Conservation (phyloP, 257 asterid species). For the Nicotiana tomentosiformis region DNA sequence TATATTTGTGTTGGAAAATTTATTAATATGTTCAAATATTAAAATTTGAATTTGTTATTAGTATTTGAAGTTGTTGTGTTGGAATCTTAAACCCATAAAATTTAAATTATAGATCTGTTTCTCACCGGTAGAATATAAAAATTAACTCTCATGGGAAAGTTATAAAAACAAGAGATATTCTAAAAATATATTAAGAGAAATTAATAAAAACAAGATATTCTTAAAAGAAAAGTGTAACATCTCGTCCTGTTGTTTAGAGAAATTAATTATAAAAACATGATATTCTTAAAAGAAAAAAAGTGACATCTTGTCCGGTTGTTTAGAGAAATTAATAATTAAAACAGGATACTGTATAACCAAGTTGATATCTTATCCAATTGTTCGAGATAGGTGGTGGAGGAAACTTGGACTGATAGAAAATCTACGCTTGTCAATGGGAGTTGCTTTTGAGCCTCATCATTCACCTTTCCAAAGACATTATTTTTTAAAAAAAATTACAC, state of each 20-base stretch:
- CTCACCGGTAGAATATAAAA: too few relatives aligned
- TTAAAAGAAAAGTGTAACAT: not conserved
- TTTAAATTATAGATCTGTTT: too few relatives aligned
- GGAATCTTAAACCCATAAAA: too few relatives aligned
- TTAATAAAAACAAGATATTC: not conserved
- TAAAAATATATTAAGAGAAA: too few relatives aligned
- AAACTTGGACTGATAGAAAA: slow-evolving; percentile 24
- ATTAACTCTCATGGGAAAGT: too few relatives aligned
- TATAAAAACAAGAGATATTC: not conserved
- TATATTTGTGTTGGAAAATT: too few relatives aligned
- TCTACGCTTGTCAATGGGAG: slow-evolving; percentile 39
- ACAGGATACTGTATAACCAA: too few relatives aligned
- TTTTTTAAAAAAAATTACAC: not conserved
- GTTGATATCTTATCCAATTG: too few relatives aligned
- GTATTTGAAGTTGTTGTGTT: too few relatives aligned
- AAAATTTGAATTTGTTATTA: too few relatives aligned
- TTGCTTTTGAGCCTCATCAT: slow-evolving; percentile 44
- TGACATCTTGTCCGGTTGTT: not conserved
- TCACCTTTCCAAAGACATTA: slow-evolving; percentile 36
- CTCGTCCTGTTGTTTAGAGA: not conserved
- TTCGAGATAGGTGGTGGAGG: slow-evolving; percentile 43
- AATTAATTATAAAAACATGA: not conserved
- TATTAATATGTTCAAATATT: too few relatives aligned
- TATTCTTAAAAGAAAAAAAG: not conserved
- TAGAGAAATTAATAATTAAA: too few relatives aligned